A percentile compares a stretch with the other conserved stretches of the same genome.
phyloP scores from a whole-genome alignment of 306 rosid species.

The Aeschynomene evenia region DNA sequence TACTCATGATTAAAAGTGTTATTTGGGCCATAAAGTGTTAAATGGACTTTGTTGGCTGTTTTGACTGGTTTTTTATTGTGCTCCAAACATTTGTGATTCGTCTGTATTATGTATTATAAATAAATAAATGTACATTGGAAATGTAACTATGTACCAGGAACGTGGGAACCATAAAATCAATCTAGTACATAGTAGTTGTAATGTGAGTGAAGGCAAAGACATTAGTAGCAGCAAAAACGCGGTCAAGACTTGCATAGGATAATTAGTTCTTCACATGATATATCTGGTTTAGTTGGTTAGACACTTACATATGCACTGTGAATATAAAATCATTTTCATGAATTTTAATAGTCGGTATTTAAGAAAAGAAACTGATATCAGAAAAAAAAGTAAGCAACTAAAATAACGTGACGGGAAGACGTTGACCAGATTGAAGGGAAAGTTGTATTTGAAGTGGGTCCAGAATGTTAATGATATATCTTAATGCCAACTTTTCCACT shows the following conservation, averaged over 20 bases:
- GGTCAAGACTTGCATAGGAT: background rate
- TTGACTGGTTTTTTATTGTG: too few relatives aligned
- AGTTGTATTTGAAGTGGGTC: conserved; percentile 16
- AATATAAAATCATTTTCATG: background rate
- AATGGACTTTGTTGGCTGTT: too few relatives aligned
- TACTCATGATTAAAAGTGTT: too few relatives aligned
- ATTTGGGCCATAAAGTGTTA: too few relatives aligned
- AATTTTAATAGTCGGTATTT: background rate
- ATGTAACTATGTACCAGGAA: background rate
- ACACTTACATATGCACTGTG: too few relatives aligned
- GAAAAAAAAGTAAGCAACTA: background rate
- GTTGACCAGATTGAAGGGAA: background rate
- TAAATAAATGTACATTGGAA: background rate
- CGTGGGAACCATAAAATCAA: conserved; percentile 36
- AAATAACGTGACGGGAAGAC: background rate
- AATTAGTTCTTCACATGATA: too few relatives aligned
- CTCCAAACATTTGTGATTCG: too few relatives aligned
- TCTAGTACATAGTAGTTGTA: background rate
- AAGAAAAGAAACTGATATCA: conserved; percentile 10
- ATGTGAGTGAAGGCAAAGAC: conserved; percentile 16
- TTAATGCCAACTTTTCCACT: conserved; percentile 1
- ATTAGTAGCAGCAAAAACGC: background rate
- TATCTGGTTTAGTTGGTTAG: background rate
- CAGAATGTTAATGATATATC: background rate
- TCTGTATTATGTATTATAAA: too few relatives aligned